Base-by-base conservation (phyloP, 768 basidiomycete genomes). In the Plicaturopsis crispa region DNA sequence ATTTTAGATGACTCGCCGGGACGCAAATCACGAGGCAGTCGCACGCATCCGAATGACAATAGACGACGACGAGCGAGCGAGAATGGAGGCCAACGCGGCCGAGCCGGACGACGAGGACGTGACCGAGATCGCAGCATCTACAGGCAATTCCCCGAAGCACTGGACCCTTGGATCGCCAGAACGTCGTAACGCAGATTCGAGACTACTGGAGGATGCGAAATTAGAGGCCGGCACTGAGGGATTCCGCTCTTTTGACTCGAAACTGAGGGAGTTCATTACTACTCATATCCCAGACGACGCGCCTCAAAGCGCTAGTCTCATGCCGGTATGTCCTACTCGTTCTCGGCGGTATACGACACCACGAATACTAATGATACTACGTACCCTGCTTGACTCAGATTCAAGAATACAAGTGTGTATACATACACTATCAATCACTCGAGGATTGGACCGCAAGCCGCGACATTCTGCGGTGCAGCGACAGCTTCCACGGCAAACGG, bases 21-120 rank as follows among this genome's bases (percentile, higher is more conserved):
- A 59, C 33, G 48, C 56, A 32, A 55, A 45, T 13, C 53, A 54
- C 35, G 57, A 59, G 36, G 49, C 52, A 0, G 45, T 59, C 30
- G 59, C 56, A 6, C 33, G 36, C 5, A 60, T 60, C 17, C 45
- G 44, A 5, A 55, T 53, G 48, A 43, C 47, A 3, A 45, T 57
- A 18, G 44, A 58, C 24, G 44, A 48, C 13, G 36, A 48, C 30
- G 43, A 49, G 22, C 31, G 41, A 22, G 45, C 43, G 24, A 39
- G 4, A 18, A 16, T 12, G 14, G n/a, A 16, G 14, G 23, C 6
- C 16, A 10, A 7, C 23, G 19, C 5, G 13, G 6, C 34, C 23
- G 32, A 5, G 21, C 8, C 8, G 33, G 10, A 34, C 11, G 17
- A 13, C 33, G 10, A 34, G 14, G 14, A 28, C 14, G 10, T 14